Percentiles rank a stretch among this genome's conserved stretches.
Conservation (phyloP, 2,329 filamentous ascomycete species). For the Pyrenochaeta sp. region DNA sequence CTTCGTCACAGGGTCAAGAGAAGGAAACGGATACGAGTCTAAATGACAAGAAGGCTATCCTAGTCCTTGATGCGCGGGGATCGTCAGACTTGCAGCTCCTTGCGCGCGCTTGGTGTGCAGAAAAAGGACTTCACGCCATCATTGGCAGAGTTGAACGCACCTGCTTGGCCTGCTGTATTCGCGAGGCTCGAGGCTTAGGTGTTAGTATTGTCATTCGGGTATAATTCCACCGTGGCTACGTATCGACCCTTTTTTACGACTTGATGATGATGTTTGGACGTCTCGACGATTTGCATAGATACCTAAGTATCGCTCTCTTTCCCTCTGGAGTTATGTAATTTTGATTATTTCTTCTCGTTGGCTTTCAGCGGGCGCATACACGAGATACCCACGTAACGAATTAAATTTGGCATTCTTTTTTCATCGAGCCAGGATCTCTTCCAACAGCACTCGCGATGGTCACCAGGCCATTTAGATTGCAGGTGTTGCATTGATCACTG, state of each 20-base stretch:
- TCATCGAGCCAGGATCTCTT: not conserved
- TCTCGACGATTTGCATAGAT: not conserved
- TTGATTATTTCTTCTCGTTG: not conserved
- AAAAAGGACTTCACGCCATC: conserved; percentile 77
- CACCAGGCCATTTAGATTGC: not conserved
- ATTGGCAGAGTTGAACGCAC: conserved; percentile 72
- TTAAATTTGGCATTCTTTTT: not conserved
- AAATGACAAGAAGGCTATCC: conserved; percentile 41
- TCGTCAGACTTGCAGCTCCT: conserved; percentile 74
- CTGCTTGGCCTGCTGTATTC: conserved; percentile 76
- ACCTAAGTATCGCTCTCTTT: not conserved
- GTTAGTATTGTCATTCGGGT: conserved; percentile 70
- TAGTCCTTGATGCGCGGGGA: conserved; percentile 61
- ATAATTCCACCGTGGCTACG: conserved; percentile 21
- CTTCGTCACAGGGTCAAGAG: conserved; percentile 14
- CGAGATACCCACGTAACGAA: conserved; percentile 20
- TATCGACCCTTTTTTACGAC: not conserved
- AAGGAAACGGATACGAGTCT: conserved; percentile 15
- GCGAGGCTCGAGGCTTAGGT: conserved; percentile 75
- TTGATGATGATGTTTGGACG: not conserved
- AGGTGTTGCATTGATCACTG: not conserved
- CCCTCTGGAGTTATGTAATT: not conserved
- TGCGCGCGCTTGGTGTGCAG: conserved; percentile 75
- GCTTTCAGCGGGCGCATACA: conserved; percentile 14
- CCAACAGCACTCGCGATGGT: not conserved